A percentile compares a stretch with the other conserved stretches of the same genome.
Conservation (phyloP, 805 yeast genomes). For the Suhomyces faveliae region DNA sequence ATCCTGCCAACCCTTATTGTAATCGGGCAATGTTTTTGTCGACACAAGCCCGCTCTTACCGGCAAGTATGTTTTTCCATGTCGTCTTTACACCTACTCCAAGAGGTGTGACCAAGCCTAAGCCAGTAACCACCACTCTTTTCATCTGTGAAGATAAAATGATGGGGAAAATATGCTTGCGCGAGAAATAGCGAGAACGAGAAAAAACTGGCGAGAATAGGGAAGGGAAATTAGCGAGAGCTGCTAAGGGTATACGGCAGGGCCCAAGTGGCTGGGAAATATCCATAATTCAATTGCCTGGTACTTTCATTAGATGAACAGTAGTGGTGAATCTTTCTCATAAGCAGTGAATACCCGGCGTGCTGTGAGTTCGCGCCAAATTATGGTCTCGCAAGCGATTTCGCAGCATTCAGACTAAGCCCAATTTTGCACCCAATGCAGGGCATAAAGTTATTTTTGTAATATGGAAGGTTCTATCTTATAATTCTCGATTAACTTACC, state of each 20-base stretch:
- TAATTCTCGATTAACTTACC: too few species aligned
- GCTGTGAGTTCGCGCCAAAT: background rate
- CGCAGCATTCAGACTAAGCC: background rate
- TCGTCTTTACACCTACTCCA: slow-evolving; percentile 60
- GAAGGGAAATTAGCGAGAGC: too few species aligned
- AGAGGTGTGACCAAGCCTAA: slow-evolving; percentile 84
- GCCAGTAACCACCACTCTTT: slow-evolving; percentile 88
- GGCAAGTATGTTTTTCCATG: slow-evolving; percentile 55
- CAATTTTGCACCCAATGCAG: background rate
- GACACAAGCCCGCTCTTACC: slow-evolving; percentile 60
- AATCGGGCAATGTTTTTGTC: slow-evolving; percentile 41
- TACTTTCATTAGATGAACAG: too few species aligned
- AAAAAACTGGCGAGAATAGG: too few species aligned
- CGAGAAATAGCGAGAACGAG: background rate
- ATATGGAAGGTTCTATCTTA: too few species aligned
- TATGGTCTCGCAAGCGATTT: background rate
- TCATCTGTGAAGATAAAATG: background rate
- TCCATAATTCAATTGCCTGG: too few species aligned
- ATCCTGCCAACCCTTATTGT: slow-evolving; percentile 45
- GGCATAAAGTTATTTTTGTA: too few species aligned
- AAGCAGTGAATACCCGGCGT: background rate
- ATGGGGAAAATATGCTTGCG: background rate
- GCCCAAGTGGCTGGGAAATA: too few species aligned
- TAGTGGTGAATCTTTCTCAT: too few species aligned
- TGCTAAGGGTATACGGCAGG: too few species aligned